These are phyloP conservation scores for Striga hermonthica DNA, from an alignment of 305 asterid species.

Conservation along the genomic window DNA sequence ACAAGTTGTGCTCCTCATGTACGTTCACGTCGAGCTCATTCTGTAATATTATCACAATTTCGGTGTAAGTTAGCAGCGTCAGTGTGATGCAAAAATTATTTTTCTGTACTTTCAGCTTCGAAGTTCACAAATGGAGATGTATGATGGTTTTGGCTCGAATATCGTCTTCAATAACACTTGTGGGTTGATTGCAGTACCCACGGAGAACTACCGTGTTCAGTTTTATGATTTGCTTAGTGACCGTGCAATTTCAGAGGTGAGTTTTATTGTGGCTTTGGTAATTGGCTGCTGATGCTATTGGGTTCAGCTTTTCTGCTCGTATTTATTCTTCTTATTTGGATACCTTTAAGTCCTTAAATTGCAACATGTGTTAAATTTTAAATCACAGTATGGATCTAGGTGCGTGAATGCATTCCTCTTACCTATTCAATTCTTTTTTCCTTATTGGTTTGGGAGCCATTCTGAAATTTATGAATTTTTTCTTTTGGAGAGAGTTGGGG, in stretches of 20 bases:
- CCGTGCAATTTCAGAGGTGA: constrained; percentile 85
- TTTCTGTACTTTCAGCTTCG: constrained; percentile 58
- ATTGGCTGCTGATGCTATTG: constrained; percentile 10
- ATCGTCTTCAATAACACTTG: constrained; percentile 50
- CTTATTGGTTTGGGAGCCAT: neutral
- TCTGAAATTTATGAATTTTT: neutral
- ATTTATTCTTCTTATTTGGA: neutral
- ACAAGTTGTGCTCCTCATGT: neutral
- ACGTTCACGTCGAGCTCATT: neutral
- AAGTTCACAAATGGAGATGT: constrained; percentile 44
- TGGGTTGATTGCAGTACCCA: constrained; percentile 69
- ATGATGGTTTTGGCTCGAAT: constrained; percentile 46
- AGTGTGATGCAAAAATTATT: constrained; percentile 3
- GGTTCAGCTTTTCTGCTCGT: constrained; percentile 5
- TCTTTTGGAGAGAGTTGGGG: constrained; percentile 7
- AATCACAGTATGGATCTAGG: neutral
- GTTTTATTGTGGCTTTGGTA: constrained; percentile 22
- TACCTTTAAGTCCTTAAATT: constrained; percentile 14
- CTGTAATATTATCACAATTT: neutral
- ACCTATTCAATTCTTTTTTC: neutral
- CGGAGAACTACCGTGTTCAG: constrained; percentile 84
- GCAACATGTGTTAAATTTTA: constrained; percentile 4
- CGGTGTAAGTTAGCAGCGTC: constrained; percentile 14
- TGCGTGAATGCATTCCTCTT: neutral
- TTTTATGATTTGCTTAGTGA: constrained; percentile 76